Conservation (phyloP, 1,284 basidiomycete genomes). For the Ganoderma boninense region DNA sequence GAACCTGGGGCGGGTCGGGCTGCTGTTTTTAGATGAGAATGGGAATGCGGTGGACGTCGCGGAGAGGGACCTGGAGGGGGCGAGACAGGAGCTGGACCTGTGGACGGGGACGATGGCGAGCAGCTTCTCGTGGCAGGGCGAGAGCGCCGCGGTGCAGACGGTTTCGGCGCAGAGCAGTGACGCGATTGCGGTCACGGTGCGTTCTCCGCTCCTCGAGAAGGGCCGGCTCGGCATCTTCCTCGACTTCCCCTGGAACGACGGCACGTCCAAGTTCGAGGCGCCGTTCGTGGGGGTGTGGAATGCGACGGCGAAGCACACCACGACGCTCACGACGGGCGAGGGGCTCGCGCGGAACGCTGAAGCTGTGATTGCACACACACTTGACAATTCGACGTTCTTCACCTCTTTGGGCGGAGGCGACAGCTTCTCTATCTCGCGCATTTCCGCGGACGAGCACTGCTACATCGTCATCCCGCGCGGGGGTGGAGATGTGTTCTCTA, state of each 20-base stretch:
- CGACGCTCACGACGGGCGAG: slow-evolving; percentile 40
- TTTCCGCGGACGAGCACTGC: slow-evolving; percentile 51
- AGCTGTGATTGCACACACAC: slow-evolving; percentile 53
- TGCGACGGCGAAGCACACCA: slow-evolving; percentile 56
- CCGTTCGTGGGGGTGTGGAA: slow-evolving; percentile 65
- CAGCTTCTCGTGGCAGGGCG: slow-evolving; percentile 49
- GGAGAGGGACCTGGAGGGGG: slow-evolving; percentile 48
- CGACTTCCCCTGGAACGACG: slow-evolving; percentile 73
- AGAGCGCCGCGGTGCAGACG: slow-evolving; percentile 49
- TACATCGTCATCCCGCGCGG: slow-evolving; percentile 48
- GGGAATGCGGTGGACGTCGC: slow-evolving; percentile 46
- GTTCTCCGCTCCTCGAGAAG: slow-evolving; percentile 50
- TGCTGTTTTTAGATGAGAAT: slow-evolving; percentile 49
- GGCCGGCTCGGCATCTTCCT: slow-evolving; percentile 58
- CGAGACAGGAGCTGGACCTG: slow-evolving; percentile 56
- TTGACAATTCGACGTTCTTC: slow-evolving; percentile 52
- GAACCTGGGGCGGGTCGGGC: slow-evolving; percentile 60
- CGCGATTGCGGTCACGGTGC: slow-evolving; percentile 50
- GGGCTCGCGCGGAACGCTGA: slow-evolving; percentile 35
- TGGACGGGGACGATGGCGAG: slow-evolving; percentile 64
- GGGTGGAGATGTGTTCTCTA: slow-evolving; percentile 41
- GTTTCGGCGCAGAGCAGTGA: slow-evolving; percentile 50
- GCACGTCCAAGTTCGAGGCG: slow-evolving; percentile 59
- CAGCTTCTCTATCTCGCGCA: slow-evolving; percentile 50
- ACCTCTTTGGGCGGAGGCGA: slow-evolving; percentile 53